Evolutionary conservation across 805 yeast genomes (phyloP).

Genomic region (Lachancea meyersii): DNA sequence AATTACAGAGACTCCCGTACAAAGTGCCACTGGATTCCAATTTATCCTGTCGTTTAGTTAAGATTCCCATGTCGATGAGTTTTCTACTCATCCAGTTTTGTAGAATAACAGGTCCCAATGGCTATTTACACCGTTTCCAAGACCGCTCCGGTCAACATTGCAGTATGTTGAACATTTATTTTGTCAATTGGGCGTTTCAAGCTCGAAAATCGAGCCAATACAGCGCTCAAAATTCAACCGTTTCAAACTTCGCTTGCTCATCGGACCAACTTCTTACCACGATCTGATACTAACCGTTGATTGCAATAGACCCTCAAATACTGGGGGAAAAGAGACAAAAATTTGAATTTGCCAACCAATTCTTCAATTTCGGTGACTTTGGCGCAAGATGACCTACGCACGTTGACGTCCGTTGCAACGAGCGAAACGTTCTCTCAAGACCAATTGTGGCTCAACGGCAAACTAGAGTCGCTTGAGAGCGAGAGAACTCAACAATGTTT

Average conservation of each 20-base stretch:
- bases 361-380: constrained; percentile 92
- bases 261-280: not conserved
- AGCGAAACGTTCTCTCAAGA: constrained; percentile 52
- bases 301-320: constrained; percentile 73
- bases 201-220: not conserved
- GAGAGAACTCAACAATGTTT: constrained; percentile 68
- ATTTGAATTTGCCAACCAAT: constrained; percentile 89
- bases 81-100: no score
- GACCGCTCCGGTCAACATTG: constrained; percentile 97
- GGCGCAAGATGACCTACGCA: constrained; percentile 83
- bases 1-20: not conserved
- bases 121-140: constrained; percentile 65
- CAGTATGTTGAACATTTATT: constrained; percentile 45
- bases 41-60: not conserved
- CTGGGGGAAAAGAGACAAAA: constrained; percentile 96
- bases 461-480: constrained; percentile 60
- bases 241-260: not conserved
- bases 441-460: constrained; percentile 81
- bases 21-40: not conserved
- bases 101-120: no score
- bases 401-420: constrained; percentile 84
- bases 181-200: not conserved
- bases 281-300: constrained; percentile 8
- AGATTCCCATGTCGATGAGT: no score
- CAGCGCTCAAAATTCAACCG: not conserved